Conservation (phyloP, 371 early-diverging fungal genomes). For the Choanephora cucurbitarum region DNA sequence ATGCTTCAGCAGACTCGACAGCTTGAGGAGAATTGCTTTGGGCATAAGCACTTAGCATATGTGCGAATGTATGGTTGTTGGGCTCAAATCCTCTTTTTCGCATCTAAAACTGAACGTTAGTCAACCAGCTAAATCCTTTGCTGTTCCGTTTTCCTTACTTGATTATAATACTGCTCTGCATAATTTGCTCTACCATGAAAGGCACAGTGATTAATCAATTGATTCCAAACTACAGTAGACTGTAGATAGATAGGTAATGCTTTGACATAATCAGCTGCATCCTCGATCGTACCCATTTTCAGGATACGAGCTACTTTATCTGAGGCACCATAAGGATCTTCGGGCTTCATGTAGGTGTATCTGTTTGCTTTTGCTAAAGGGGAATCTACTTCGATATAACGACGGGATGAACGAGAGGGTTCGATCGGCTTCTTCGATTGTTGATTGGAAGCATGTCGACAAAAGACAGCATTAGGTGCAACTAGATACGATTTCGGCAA, state of each 20-base stretch:
- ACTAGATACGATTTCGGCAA: no score
- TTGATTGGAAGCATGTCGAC: no score
- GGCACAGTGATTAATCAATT: slow-evolving; percentile 27
- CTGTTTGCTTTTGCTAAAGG: slow-evolving; percentile 19
- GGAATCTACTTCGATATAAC: slow-evolving; percentile 23
- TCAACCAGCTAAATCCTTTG: no score
- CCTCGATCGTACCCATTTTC: slow-evolving; percentile 14
- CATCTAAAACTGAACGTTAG: slow-evolving; percentile 39
- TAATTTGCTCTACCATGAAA: slow-evolving; percentile 18
- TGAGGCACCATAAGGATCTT: slow-evolving; percentile 28
- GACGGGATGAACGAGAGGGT: neutral
- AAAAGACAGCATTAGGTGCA: no score
- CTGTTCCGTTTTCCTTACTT: no score
- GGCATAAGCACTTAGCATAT: slow-evolving; percentile 22
- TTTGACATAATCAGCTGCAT: slow-evolving; percentile 24
- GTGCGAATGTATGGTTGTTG: slow-evolving; percentile 40
- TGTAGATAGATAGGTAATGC: slow-evolving; percentile 27
- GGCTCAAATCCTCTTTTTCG: slow-evolving; percentile 33
- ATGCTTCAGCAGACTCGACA: slow-evolving; percentile 24
- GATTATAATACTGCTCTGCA: slow-evolving; percentile 22
- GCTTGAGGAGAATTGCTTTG: slow-evolving; percentile 32
- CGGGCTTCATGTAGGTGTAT: slow-evolving; percentile 22
- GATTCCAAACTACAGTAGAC: slow-evolving; percentile 30
- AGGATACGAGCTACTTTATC: slow-evolving; percentile 17
- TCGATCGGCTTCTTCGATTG: neutral